These are phyloP conservation scores for Phaseolus coccineus DNA, from an alignment of 331 rosid genomes.

Conservation along the genomic window DNA sequence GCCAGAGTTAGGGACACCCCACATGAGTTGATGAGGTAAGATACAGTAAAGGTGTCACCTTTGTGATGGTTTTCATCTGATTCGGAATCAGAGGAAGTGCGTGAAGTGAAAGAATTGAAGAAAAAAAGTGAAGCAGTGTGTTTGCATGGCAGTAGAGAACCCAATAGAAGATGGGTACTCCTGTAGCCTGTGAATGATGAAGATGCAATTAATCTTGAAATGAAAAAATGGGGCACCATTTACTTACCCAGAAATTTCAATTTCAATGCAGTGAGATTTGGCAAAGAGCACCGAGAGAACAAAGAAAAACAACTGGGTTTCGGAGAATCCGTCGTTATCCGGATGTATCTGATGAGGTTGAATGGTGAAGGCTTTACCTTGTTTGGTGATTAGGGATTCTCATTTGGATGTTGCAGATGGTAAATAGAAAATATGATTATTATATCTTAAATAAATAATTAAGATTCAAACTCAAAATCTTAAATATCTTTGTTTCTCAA, in stretches of 20 bases:
- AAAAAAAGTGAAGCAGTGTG: neutral
- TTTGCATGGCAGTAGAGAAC: neutral
- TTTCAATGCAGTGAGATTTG: no score
- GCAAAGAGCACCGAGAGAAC: no score
- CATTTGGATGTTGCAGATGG: no score
- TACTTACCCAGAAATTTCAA: neutral
- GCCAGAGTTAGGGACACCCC: conserved; percentile 31
- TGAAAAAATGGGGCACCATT: neutral
- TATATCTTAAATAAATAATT: no score
- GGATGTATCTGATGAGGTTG: no score
- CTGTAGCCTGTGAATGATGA: neutral
- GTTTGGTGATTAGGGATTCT: no score
- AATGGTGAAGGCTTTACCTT: no score
- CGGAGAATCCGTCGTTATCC: no score
- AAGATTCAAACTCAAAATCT: no score
- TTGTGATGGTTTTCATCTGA: neutral
- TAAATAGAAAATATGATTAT: no score
- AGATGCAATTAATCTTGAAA: conserved; percentile 9
- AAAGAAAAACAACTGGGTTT: no score
- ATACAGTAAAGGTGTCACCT: conserved; percentile 9
- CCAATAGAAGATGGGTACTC: neutral
- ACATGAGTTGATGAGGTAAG: conserved; percentile 29
- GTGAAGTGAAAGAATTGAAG: neutral
- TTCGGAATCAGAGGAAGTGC: neutral
- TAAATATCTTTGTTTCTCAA: no score